A percentile compares a stretch with the other conserved stretches of the same genome.
Conservation (phyloP, 176 grass and related monocot genomes). For the Themeda triandra region DNA sequence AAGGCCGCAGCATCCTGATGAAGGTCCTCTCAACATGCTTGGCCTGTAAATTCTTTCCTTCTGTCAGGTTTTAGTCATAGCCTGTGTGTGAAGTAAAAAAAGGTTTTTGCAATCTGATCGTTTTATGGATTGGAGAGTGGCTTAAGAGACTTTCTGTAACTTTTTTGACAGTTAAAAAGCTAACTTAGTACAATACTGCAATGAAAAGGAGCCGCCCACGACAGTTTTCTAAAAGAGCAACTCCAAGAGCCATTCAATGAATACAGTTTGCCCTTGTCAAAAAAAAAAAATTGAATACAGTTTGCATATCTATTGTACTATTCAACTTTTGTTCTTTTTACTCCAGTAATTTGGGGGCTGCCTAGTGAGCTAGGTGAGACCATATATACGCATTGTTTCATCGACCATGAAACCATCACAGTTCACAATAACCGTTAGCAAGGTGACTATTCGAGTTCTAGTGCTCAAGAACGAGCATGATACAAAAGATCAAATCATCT, state of each 20-base stretch:
- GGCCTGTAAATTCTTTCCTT: slow-evolving; percentile 16
- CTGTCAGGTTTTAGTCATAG: slow-evolving; percentile 16
- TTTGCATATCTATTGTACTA: no score
- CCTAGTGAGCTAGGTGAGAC: no score
- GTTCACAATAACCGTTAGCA: neutral
- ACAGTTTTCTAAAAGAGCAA: neutral
- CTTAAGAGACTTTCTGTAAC: neutral
- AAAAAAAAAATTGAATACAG: no score
- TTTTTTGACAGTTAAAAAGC: neutral
- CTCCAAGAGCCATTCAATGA: neutral
- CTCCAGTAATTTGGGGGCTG: no score
- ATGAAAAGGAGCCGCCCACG: neutral
- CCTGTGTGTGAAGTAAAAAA: neutral
- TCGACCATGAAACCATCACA: neutral
- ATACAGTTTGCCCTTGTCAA: no score
- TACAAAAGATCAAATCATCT: neutral
- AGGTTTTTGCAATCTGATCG: neutral
- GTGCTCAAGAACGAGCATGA: neutral
- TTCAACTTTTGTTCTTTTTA: no score
- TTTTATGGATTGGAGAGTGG: neutral
- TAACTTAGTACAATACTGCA: neutral
- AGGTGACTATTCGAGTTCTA: neutral
- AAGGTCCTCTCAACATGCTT: neutral
- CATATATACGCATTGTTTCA: neutral
- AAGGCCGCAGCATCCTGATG: neutral